Evolutionary conservation across 2,329 filamentous ascomycete species (phyloP).

Genomic region (Phoma sp.): DNA sequence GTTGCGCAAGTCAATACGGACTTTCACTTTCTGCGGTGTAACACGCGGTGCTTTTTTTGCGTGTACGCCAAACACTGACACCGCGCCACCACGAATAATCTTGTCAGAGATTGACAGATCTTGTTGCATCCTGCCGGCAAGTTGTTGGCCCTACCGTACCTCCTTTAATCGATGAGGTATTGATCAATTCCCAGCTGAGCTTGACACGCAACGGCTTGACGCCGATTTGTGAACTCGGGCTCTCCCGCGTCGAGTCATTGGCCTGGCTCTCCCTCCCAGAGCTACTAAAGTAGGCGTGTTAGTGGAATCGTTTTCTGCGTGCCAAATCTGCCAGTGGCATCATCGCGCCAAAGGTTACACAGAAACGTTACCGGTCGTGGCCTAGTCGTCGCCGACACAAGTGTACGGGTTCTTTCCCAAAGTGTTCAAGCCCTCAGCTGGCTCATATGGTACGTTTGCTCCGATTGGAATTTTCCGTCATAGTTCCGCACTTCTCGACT

Average conservation of each 20-base stretch:
- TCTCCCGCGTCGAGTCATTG: conserved; percentile 11
- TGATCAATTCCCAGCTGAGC: background rate
- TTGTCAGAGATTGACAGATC: background rate
- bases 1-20: conserved; percentile 3
- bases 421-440: conserved; percentile 5
- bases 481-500: conserved; percentile 21
- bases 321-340: conserved; percentile 13
- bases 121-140: conserved; percentile 1
- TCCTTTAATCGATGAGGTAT: too few species aligned
- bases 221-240: conserved; percentile 2
- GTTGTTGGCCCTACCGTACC: too few species aligned
- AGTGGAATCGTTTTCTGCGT: conserved; percentile 8
- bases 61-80: conserved; percentile 8
- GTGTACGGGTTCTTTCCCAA: background rate
- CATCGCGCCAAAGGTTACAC: conserved; percentile 10
- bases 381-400: conserved; percentile 10
- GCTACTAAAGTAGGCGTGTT: conserved; percentile 9
- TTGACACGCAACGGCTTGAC: background rate
- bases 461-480: conserved; percentile 26
- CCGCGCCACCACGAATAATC: conserved; percentile 5
- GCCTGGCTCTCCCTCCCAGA: background rate
- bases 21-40: conserved; percentile 9
- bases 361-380: conserved; percentile 9
- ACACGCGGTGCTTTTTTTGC: conserved; percentile 7
- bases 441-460: conserved; percentile 28